These are phyloP conservation scores for Drechslerella dactyloides DNA, from an alignment of 2,329 filamentous ascomycete species.

Conservation along the genomic window DNA sequence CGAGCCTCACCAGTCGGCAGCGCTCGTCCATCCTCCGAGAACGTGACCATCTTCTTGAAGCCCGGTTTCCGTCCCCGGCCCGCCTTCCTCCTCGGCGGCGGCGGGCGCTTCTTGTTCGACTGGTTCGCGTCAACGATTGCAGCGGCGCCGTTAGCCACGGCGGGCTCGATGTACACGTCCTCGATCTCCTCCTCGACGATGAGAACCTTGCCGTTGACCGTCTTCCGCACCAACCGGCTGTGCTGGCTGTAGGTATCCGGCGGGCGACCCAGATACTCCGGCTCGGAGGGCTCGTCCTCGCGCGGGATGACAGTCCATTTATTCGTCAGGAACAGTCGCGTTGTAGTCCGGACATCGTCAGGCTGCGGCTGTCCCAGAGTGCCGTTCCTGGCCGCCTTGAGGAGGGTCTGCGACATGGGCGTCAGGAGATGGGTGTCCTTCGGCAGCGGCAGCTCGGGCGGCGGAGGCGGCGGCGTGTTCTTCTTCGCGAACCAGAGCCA, in stretches of 20 bases:
- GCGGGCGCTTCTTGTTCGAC: conserved; percentile 51
- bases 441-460: conserved; percentile 54
- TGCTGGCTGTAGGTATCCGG: conserved; percentile 48
- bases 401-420: conserved; percentile 54
- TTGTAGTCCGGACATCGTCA: conserved; percentile 26
- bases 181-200: conserved; percentile 50
- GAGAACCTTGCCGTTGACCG: conserved; percentile 51
- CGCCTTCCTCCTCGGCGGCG: conserved; percentile 54
- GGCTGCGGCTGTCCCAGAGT: conserved; percentile 28
- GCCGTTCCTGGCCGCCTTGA: conserved; percentile 54
- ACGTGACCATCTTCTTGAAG: conserved; percentile 53
- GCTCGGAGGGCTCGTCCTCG: conserved; percentile 53
- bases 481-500: conserved; percentile 54
- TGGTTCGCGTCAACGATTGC: conserved; percentile 19
- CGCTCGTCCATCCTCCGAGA: conserved; percentile 43
- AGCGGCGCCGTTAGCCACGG: not conserved
- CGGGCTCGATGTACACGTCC: conserved; percentile 19
- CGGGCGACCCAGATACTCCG: conserved; percentile 53
- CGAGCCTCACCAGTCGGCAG: conserved; percentile 32
- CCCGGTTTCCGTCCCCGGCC: conserved; percentile 53
- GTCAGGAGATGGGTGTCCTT: conserved; percentile 55
- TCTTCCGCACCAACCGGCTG: conserved; percentile 42
- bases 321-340: conserved; percentile 54
- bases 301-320: conserved; percentile 54
- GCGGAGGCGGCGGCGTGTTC: conserved; percentile 51